Evolutionary conservation across 192 early-diverging fungal species (phyloP), one percentile per base, ranked within the genome.

Genomic region (Coemansia sp.): DNA sequence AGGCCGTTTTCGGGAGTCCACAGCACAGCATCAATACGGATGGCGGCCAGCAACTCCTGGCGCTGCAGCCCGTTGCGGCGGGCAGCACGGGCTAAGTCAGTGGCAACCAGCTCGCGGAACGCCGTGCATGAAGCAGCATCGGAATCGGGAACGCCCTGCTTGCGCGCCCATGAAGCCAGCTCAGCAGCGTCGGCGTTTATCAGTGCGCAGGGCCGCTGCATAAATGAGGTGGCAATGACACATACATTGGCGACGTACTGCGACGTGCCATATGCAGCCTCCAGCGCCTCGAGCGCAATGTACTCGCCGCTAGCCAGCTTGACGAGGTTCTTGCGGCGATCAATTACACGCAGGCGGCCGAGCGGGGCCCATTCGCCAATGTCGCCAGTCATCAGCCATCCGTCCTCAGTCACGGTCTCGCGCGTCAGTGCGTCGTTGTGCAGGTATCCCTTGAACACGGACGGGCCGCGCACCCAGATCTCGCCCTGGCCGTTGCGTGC

Each of bases 221-320:
- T 76, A 45, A 87, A 81, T 30, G 91, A 81, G 73, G 94, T 87
- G 27, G 85, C 89, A 56, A 84, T 84, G 5, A 93, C 85, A 62
- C 86, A 88, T 40, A 92, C 85, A 67, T 94, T 94, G 73, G 81
- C 77, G 29, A 95, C 88, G 56, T 81, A 85, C 23, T 74, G 31
- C 16, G 83, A 84, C 31, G 81, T 83, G 71, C 89, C 87, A 85
- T 98, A 98, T 6, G 91, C 83, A 10, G 91, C 84, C 75, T 98
- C 96, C 25, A 98, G 81, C 68, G 92, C 91, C 75, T 98, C 96
- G 31, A 98, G 74, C 21, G 96, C 96, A 71, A 98, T 89, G 75
- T 91, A 92, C 77, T 95, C 94, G 63, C 93, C 95, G 67, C 92
- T 83, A 5, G 86, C 80, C 58, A 95, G 82, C 74, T 96, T 98